Conservation (phyloP, 495 filamentous ascomycete genomes). For the Penicillium paxilli region DNA sequence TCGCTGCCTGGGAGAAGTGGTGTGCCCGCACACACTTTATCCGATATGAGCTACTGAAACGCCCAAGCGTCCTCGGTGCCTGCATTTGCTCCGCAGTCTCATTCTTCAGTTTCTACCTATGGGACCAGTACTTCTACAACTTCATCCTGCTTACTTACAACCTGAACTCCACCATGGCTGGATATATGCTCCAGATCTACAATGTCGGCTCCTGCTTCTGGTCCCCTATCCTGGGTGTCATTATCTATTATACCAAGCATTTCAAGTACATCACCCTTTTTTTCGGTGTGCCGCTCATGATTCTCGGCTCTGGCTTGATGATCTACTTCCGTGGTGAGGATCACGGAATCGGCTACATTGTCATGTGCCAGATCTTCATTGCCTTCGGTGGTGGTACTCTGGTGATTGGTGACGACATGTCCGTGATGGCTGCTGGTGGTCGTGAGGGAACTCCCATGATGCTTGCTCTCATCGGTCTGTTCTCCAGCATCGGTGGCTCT, state of each 20-base stretch:
- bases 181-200: constrained; percentile 70
- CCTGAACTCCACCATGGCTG: constrained; percentile 55
- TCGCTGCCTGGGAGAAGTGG: constrained; percentile 59
- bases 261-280: constrained; percentile 60
- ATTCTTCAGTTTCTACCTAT: constrained; percentile 65
- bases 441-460: constrained; percentile 68
- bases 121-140: constrained; percentile 68
- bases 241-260: constrained; percentile 55
- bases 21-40: constrained; percentile 62
- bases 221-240: constrained; percentile 56
- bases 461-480: constrained; percentile 66
- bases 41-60: constrained; percentile 56
- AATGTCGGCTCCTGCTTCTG: constrained; percentile 67
- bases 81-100: constrained; percentile 53
- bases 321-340: constrained; percentile 66
- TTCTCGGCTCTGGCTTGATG: constrained; percentile 66
- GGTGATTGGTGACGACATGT: constrained; percentile 70
- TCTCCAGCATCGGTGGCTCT: constrained; percentile 66
- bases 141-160: constrained; percentile 71
- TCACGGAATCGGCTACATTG: constrained; percentile 62
- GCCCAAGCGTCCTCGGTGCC: constrained; percentile 66
- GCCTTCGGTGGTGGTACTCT: constrained; percentile 66
- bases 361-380: constrained; percentile 82
- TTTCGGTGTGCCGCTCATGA: constrained; percentile 63
- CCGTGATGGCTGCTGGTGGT: constrained; percentile 66